These are phyloP conservation scores for Oryza brachyantha DNA, from an alignment of 176 grass and related monocot species.

Conservation along the genomic window DNA sequence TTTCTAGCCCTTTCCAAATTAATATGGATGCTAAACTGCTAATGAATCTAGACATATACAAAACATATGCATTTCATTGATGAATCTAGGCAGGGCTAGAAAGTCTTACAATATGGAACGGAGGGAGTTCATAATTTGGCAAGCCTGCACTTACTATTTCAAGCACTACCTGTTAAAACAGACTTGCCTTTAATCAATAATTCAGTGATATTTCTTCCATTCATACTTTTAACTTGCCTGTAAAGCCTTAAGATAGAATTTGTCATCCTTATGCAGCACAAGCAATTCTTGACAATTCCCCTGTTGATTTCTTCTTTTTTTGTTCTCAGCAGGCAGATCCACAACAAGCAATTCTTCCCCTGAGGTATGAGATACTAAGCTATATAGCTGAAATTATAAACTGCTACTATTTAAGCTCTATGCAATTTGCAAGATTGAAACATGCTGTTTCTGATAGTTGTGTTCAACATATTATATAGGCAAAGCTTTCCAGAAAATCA, in stretches of 20 bases:
- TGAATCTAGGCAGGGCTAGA: too few species aligned
- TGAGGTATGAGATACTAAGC: constrained; percentile 44
- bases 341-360: constrained; percentile 55
- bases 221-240: background rate
- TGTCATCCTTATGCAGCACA: background rate
- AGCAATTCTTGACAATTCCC: background rate
- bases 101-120: too few species aligned
- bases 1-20: too few species aligned
- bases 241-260: background rate
- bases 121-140: too few species aligned
- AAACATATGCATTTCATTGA: too few species aligned
- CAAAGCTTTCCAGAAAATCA: constrained; percentile 45
- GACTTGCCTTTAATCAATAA: background rate
- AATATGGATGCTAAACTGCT: too few species aligned
- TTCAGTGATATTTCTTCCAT: background rate
- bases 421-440: background rate
- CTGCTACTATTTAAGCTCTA: background rate
- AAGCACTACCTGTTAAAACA: background rate
- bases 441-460: constrained; percentile 1
- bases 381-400: background rate
- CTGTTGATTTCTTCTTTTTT: constrained; percentile 37
- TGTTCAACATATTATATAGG: constrained; percentile 28
- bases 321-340: constrained; percentile 53
- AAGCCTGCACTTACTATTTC: background rate
- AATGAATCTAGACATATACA: too few species aligned